Evolutionary conservation across 139 green algal genomes (phyloP).

Genomic region (Chara braunii): DNA sequence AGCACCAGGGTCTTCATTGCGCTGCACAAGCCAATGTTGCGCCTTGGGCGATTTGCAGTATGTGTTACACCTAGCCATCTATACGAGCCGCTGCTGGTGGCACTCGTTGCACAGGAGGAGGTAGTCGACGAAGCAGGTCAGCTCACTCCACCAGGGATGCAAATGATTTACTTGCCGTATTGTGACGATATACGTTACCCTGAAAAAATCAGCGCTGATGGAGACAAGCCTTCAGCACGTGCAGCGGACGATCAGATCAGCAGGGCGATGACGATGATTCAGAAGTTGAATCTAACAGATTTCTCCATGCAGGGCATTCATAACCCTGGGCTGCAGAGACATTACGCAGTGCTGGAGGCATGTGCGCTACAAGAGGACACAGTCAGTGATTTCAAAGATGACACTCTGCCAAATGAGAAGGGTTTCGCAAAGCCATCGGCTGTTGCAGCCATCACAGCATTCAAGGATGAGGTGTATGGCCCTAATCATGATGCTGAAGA

Average conservation of each 20-base stretch:
- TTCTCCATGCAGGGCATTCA: too few relatives aligned
- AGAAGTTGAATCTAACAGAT: neutral
- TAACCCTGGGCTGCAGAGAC: too few relatives aligned
- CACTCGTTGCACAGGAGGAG: conserved; percentile 53
- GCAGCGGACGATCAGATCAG: neutral
- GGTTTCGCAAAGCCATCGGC: neutral
- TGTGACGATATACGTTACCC: conserved; percentile 48
- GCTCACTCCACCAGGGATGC: conserved; percentile 41
- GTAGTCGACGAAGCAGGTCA: conserved; percentile 39
- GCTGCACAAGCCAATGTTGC: conserved; percentile 47
- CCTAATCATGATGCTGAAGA: neutral
- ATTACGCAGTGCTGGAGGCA: too few relatives aligned
- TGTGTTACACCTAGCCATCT: conserved; percentile 7
- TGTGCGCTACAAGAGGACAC: too few relatives aligned
- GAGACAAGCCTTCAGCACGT: neutral
- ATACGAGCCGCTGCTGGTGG: conserved; percentile 49
- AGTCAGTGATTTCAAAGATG: too few relatives aligned
- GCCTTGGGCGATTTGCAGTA: conserved; percentile 42
- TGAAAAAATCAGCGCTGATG: conserved; percentile 20
- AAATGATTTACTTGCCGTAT: conserved; percentile 50
- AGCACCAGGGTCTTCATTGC: conserved; percentile 53
- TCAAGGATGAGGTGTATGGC: conserved; percentile 10
- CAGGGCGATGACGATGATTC: neutral
- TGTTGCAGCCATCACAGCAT: neutral
- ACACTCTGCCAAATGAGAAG: too few relatives aligned